Percentiles rank a stretch among this genome's conserved stretches.
These are phyloP conservation scores for Sutorius australiensis DNA, from an alignment of 768 basidiomycete species.

Conservation along the genomic window DNA sequence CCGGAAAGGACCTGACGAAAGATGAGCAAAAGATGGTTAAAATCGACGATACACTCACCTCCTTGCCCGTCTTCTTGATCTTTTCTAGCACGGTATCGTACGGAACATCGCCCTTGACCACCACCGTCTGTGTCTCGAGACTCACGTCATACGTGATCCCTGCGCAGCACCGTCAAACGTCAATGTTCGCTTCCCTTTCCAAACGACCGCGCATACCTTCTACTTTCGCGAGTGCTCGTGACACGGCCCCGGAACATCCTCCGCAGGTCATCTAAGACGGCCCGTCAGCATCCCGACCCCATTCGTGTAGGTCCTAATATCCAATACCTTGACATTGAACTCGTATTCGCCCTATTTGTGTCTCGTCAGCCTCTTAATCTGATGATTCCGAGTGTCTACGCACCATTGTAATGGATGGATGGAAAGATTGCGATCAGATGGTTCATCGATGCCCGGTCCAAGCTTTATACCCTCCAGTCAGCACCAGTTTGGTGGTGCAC, in stretches of 20 bases:
- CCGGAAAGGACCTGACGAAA: constrained; percentile 44
- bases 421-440: background rate
- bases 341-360: constrained; percentile 44
- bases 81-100: constrained; percentile 66
- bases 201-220: constrained; percentile 25
- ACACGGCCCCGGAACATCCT: constrained; percentile 83
- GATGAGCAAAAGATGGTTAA: background rate
- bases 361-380: constrained; percentile 1
- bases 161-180: background rate
- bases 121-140: constrained; percentile 69
- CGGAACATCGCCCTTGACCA: constrained; percentile 55
- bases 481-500: too few relatives aligned
- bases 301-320: background rate
- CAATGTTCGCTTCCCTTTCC: background rate
- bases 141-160: constrained; percentile 49
- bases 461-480: constrained; percentile 2
- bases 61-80: constrained; percentile 91
- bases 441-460: background rate
- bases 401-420: constrained; percentile 18
- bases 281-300: background rate
- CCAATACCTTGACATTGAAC: constrained; percentile 76
- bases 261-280: constrained; percentile 71
- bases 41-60: constrained; percentile 43
- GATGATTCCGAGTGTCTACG: background rate
- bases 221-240: constrained; percentile 68